Evolutionary conservation across 192 early-diverging fungal species (phyloP), one percentile per base, ranked within the genome.

Genomic region (Rhizoclosmatium globosum): DNA sequence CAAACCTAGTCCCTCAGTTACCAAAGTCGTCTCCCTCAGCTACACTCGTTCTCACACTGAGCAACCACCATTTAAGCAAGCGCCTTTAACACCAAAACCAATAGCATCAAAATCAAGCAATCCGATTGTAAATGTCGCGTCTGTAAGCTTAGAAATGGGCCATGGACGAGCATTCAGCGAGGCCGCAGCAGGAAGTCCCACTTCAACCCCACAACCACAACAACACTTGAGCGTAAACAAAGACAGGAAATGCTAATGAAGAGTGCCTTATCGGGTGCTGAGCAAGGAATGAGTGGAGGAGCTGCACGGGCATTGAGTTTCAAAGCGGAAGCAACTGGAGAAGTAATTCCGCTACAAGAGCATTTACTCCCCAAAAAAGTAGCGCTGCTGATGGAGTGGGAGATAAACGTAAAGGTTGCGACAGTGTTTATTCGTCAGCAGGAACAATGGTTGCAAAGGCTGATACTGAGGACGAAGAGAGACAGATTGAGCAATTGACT

Each of bases 381-480:
- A 31, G 31, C 31, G 31, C 31, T 31, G 31, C 31, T 31, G 31
- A 31, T 31, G 31, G 31, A 31, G 31, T 31, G 31, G 31, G 31
- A 31, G 31, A 31, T 31, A 31, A 31, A 31, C 31, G 31, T 31
- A 31, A 31, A 31, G 31, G 31, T 31, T 31, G 31, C 31, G 31
- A 31, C 31, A 31, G 31, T 31, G 21, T 71, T 45, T n/a, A 23
- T 3, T 21, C 19, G 3, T 31, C 19, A 19, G 45, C 17, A 13
- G 39, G 3, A 17, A 58, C 77, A n/a, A 68, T 78, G 77, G 39
- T 70, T 70, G 77, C 68, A 60, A 67, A 78, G 21, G 68, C 56
- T 15, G 56, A 15, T 17, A 67, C 45, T 31, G 77, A 57, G 6
- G 68, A 47, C 42, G 67, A 45, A 59, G 77, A 47, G 2, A 67